A percentile compares a stretch with the other conserved stretches of the same genome.
Conservation (phyloP, 2,329 filamentous ascomycete genomes). For the Sporothrix pseudoabietina region DNA sequence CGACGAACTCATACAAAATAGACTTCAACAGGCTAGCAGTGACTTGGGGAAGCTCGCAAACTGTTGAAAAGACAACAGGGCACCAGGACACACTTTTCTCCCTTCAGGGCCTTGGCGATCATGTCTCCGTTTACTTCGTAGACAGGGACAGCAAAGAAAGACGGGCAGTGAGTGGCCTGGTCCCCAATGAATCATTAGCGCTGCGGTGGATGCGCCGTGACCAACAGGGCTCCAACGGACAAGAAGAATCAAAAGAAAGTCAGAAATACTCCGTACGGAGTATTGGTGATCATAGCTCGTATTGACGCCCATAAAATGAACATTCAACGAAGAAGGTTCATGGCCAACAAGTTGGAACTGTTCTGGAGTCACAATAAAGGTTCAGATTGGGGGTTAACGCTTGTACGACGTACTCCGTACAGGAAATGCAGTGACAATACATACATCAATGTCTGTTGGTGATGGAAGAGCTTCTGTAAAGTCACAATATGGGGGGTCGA, state of each 20-base stretch:
- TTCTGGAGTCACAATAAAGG: background rate
- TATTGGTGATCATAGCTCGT: background rate
- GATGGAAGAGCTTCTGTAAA: background rate
- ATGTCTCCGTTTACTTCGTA: background rate
- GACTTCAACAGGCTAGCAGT: background rate
- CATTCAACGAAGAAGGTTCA: background rate
- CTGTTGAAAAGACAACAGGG: background rate
- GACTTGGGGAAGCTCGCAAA: background rate
- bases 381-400: background rate
- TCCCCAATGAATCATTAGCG: constrained; percentile 13
- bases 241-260: background rate
- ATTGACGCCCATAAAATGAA: background rate
- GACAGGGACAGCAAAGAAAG: background rate
- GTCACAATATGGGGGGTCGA: background rate
- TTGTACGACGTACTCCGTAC: background rate
- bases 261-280: too few species aligned
- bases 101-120: constrained; percentile 6
- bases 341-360: background rate
- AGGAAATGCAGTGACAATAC: background rate
- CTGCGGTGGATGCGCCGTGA: background rate
- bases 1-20: background rate
- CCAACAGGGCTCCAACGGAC: constrained; percentile 14
- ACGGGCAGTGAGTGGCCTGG: background rate
- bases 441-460: background rate
- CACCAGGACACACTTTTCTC: background rate